phyloP scores from a whole-genome alignment of 1,284 basidiomycete genomes.

The Leccinum griseonigrum region DNA sequence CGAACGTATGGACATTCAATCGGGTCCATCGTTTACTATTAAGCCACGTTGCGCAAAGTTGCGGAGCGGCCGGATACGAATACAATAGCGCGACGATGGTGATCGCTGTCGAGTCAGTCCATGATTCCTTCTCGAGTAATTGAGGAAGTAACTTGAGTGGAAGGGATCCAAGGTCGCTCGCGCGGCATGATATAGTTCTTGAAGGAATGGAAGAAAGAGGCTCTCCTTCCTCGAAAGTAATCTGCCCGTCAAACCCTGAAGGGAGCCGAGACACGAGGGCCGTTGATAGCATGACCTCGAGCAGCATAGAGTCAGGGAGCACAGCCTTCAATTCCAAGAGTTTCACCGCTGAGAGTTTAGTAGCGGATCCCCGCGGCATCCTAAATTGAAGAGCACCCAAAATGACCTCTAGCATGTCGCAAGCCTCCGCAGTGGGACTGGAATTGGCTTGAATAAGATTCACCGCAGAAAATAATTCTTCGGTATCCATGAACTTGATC shows the following conservation, averaged over 20 bases:
- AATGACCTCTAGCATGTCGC: conserved; percentile 34
- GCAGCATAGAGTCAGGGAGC: conserved; percentile 35
- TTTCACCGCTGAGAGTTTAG: conserved; percentile 27
- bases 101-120: conserved; percentile 41
- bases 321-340: conserved; percentile 37
- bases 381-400: conserved; percentile 15
- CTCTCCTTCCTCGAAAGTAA: conserved; percentile 12
- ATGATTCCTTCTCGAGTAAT: conserved; percentile 38
- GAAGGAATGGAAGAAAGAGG: conserved; percentile 23
- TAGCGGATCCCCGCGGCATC: conserved; percentile 17
- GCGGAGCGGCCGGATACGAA: conserved; percentile 21
- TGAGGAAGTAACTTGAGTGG: conserved; percentile 27
- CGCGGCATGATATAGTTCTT: conserved; percentile 23
- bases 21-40: conserved; percentile 22
- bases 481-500: conserved; percentile 44
- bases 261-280: conserved; percentile 43
- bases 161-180: conserved; percentile 21
- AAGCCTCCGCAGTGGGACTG: conserved; percentile 27
- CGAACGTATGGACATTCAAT: conserved; percentile 6
- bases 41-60: conserved; percentile 32
- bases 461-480: conserved; percentile 39
- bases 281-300: conserved; percentile 49
- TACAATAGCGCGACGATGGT: conserved; percentile 46
- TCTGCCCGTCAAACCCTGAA: conserved; percentile 39
- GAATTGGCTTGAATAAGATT: conserved; percentile 8